Conservation (phyloP, 75 land plant genomes). For the Picea glauca region DNA sequence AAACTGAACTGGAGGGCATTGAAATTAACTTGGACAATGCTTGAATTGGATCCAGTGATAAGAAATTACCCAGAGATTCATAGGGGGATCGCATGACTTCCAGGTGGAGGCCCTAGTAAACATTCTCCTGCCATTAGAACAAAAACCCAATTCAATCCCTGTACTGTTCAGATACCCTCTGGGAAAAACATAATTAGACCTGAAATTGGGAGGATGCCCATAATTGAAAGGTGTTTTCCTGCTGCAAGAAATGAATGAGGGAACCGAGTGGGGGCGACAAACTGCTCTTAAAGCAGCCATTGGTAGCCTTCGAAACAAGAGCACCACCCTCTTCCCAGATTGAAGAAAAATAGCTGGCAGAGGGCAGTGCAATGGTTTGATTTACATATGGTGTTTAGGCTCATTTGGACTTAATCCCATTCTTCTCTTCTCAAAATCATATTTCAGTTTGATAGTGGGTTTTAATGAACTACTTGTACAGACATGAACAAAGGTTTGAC, state of each 20-base stretch:
- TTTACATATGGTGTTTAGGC: no score
- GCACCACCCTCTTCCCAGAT: background rate
- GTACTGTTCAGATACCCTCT: background rate
- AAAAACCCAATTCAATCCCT: constrained; percentile 9
- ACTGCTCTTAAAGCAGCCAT: constrained; percentile 50
- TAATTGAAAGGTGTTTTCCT: constrained; percentile 2
- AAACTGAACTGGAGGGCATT: background rate
- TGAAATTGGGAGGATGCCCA: constrained; percentile 9
- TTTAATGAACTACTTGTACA: no score
- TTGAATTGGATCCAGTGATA: background rate
- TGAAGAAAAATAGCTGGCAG: no score
- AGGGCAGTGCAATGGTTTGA: no score
- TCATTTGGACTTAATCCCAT: no score
- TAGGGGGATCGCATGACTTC: constrained; percentile 53
- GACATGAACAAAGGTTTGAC: no score
- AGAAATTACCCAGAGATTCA: constrained; percentile 57
- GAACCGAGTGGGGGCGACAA: constrained; percentile 36
- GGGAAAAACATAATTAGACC: constrained; percentile 5
- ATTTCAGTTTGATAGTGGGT: background rate
- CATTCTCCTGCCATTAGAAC: constrained; percentile 25
- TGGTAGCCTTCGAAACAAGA: no score
- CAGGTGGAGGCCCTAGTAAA: constrained; percentile 38
- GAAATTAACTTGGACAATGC: no score
- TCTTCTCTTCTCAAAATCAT: no score
- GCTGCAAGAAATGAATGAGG: constrained; percentile 24